Percentiles rank a stretch among this genome's conserved stretches.
phyloP scores from a whole-genome alignment of 352 stramenopile species.

The Phytophthora capsici region DNA sequence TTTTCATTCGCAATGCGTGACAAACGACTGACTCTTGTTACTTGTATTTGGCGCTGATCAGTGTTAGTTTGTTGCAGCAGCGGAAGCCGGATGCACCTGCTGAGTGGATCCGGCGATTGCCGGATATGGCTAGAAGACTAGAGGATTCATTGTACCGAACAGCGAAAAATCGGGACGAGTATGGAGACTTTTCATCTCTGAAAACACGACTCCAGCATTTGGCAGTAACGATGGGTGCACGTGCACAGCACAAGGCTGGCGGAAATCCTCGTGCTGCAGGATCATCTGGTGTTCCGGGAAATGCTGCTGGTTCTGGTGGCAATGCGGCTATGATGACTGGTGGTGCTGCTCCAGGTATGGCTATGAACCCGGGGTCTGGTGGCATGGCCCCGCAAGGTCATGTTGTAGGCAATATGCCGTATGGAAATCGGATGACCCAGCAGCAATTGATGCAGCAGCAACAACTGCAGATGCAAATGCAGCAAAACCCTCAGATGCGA shows the following conservation, averaged over 20 bases:
- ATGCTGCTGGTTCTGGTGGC: slow-evolving; percentile 23
- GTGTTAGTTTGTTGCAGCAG: slow-evolving; percentile 96
- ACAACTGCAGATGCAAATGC: slow-evolving; percentile 84
- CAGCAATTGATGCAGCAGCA: slow-evolving; percentile 82
- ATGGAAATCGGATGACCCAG: slow-evolving; percentile 81
- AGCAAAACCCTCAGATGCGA: slow-evolving; percentile 79
- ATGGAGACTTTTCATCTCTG: slow-evolving; percentile 95
- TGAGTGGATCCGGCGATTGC: slow-evolving; percentile 97
- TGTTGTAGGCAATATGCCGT: slow-evolving; percentile 75
- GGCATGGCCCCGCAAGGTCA: slow-evolving; percentile 68
- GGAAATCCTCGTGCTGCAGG: slow-evolving; percentile 53
- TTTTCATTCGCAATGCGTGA: background rate
- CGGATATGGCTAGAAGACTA: slow-evolving; percentile 97
- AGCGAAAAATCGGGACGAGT: slow-evolving; percentile 93
- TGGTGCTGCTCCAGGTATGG: slow-evolving; percentile 48
- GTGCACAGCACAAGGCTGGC: slow-evolving; percentile 77
- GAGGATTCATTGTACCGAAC: slow-evolving; percentile 98
- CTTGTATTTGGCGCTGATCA: slow-evolving; percentile 25
- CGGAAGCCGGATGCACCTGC: slow-evolving; percentile 96
- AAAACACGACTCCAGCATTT: slow-evolving; percentile 97
- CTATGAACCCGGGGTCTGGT: slow-evolving; percentile 52
- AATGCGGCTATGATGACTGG: slow-evolving; percentile 58
- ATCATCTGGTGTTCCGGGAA: slow-evolving; percentile 39
- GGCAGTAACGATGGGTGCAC: slow-evolving; percentile 90
- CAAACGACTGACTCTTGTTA: slow-evolving; percentile 2